A percentile compares a stretch with the other conserved stretches of the same genome.
Evolutionary conservation across 1,284 basidiomycete genomes (phyloP).

Genomic region (Xerocomus minutiporus): DNA sequence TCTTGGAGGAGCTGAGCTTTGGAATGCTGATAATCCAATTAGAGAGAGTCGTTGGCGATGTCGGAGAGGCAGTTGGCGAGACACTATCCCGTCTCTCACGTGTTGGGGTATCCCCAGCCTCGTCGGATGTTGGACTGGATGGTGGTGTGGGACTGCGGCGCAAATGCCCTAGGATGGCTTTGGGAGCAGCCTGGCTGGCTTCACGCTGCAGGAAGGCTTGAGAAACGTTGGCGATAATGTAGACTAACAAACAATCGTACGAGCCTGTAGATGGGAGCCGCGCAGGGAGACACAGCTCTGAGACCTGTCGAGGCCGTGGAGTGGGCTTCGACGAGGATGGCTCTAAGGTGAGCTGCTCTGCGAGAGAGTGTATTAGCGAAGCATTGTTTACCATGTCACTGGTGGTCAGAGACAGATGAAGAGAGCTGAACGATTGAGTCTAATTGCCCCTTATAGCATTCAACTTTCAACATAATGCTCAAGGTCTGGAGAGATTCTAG

Average conservation of each 20-base stretch:
- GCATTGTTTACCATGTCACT: conserved; percentile 53
- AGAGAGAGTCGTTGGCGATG: conserved; percentile 30
- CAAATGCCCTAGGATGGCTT: conserved; percentile 46
- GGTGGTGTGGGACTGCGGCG: conserved; percentile 40
- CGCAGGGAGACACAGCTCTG: conserved; percentile 58
- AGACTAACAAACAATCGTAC: conserved; percentile 20
- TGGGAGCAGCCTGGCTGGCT: conserved; percentile 52
- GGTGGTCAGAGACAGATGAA: background rate
- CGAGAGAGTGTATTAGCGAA: conserved; percentile 40
- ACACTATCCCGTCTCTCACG: conserved; percentile 27
- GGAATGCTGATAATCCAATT: conserved; percentile 21
- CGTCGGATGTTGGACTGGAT: conserved; percentile 19
- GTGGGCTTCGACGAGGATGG: conserved; percentile 14
- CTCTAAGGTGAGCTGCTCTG: conserved; percentile 30
- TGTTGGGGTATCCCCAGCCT: conserved; percentile 12
- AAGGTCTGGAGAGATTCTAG: conserved; percentile 45
- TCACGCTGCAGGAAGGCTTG: conserved; percentile 67
- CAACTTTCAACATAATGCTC: conserved; percentile 37
- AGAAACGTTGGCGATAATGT: conserved; percentile 23
- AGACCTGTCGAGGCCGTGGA: conserved; percentile 36
- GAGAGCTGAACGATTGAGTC: background rate
- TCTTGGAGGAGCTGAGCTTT: conserved; percentile 15
- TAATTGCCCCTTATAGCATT: background rate
- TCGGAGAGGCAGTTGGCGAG: conserved; percentile 28
- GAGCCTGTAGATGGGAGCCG: conserved; percentile 63